Evolutionary conservation across 106 monocot species (phyloP), one percentile per base, ranked within the genome.

Genomic region (Vanilla planifolia): DNA sequence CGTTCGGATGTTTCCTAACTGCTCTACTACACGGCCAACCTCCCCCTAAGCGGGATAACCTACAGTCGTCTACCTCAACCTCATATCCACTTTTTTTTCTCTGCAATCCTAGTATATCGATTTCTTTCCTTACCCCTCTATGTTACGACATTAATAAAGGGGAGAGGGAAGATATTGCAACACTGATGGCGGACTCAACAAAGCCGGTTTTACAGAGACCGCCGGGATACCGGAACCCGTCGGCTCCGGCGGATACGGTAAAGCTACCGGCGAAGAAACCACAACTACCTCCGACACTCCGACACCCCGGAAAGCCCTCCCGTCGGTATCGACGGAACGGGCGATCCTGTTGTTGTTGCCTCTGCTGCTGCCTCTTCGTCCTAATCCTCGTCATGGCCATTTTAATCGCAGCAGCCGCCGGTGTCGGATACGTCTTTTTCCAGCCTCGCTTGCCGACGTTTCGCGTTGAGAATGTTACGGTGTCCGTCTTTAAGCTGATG

Each of bases 341-440:
- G 33, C 73, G 8, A 44, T 61, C 33, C 79, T 68, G 19, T 36
- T 73, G 68, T 73, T 73, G 69, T 65, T 73, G 65, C 47, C 11
- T 41, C 44, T 73, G 68, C 79, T 73, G 69, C 69, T 73, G 65
- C 47, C 11, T 41, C 20, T n/a, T 62, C 39, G 43, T 71, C 10
- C 2, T 67, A 20, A n/a, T 71, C 35, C 28, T 74, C 20, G 15
- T 53, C 51, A 27, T 65, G 51, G 11, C 55, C 52, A 51, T 52
- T 60, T 19, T 47, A 41, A 3, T 75, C 50, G 74, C 60, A 33
- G 64, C 71, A 51, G 72, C 60, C 52, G 67, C 61, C 25, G 66
- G 52, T 43, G 59, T 74, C 59, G 57, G 58, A 41, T 86, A 80
- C 70, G 62, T 86, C 70, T 86, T 69, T 41, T 86, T 77, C 77